phyloP scores from a whole-genome alignment of 2,329 filamentous ascomycete species.

The Aureobasidium pullulans region DNA sequence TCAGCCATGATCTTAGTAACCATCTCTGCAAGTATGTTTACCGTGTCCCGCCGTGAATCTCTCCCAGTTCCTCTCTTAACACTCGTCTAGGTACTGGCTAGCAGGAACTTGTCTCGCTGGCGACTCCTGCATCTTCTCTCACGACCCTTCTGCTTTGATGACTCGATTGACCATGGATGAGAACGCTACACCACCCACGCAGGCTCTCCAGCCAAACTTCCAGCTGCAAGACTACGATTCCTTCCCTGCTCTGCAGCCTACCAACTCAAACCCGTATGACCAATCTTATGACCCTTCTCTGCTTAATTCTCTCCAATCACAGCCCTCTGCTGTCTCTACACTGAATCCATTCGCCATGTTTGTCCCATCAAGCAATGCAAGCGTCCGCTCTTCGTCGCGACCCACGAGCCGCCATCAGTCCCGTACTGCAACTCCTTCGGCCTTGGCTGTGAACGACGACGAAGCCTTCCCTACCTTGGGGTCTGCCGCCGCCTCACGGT shows the following conservation, averaged over 20 bases:
- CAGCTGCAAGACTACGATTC: slow-evolving; percentile 77
- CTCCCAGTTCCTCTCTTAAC: slow-evolving; percentile 21
- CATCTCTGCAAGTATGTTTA: slow-evolving; percentile 82
- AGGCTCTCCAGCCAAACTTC: slow-evolving; percentile 58
- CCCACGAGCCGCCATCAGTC: slow-evolving; percentile 75
- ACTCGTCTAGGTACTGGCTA: slow-evolving; percentile 70
- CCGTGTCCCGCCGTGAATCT: neutral
- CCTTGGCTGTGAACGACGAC: slow-evolving; percentile 77
- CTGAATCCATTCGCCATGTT: slow-evolving; percentile 55
- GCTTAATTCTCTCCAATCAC: slow-evolving; percentile 32
- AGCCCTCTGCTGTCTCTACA: slow-evolving; percentile 43
- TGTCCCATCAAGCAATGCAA: slow-evolving; percentile 45
- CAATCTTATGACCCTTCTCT: slow-evolving; percentile 32
- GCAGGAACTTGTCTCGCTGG: slow-evolving; percentile 93
- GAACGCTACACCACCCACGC: slow-evolving; percentile 55
- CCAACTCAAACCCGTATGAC: slow-evolving; percentile 37
- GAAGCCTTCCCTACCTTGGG: slow-evolving; percentile 91
- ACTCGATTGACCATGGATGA: slow-evolving; percentile 72
- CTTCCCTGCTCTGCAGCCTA: slow-evolving; percentile 65
- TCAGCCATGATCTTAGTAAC: slow-evolving; percentile 91
- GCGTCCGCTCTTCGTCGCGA: slow-evolving; percentile 60
- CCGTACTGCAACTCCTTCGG: slow-evolving; percentile 54
- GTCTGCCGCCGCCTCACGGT: slow-evolving; percentile 63
- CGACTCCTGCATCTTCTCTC: slow-evolving; percentile 91
- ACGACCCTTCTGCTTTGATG: slow-evolving; percentile 82